These are phyloP conservation scores for Entomortierella parvispora DNA, from an alignment of 192 early-diverging fungal genomes.

Conservation along the genomic window DNA sequence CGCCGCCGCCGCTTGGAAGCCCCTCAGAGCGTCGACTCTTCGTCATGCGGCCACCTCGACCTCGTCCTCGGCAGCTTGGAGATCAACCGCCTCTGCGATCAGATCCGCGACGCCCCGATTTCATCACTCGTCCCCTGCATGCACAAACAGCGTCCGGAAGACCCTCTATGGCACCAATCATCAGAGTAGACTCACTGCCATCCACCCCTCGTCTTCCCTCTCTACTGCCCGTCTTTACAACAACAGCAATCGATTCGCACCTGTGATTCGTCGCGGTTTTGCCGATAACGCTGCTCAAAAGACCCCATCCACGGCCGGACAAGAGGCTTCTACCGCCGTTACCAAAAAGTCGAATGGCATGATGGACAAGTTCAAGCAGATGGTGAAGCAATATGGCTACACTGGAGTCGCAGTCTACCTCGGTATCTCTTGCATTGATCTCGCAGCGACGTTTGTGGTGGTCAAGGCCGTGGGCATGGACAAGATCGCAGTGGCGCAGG, in stretches of 20 bases:
- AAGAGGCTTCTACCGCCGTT: background rate
- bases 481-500: constrained; percentile 54
- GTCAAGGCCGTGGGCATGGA: constrained; percentile 61
- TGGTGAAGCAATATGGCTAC: constrained; percentile 62
- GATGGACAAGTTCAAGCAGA: constrained; percentile 54
- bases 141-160: constrained; percentile 38
- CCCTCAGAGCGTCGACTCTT: no score
- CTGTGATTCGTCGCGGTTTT: constrained; percentile 37
- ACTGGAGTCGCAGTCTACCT: constrained; percentile 62
- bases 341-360: constrained; percentile 10
- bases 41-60: no score
- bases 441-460: constrained; percentile 58
- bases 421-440: constrained; percentile 55
- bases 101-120: constrained; percentile 5
- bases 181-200: background rate
- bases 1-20: no score
- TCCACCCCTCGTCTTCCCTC: constrained; percentile 7
- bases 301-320: background rate
- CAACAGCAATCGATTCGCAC: constrained; percentile 10
- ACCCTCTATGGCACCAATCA: constrained; percentile 9
- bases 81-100: no score
- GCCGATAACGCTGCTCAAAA: constrained; percentile 4
- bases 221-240: no score
- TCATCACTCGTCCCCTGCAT: background rate
- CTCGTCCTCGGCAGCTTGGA: no score